A percentile compares a stretch with the other conserved stretches of the same genome.
phyloP scores from a whole-genome alignment of 805 yeast species.

The Hagleromyces aurorensis region DNA sequence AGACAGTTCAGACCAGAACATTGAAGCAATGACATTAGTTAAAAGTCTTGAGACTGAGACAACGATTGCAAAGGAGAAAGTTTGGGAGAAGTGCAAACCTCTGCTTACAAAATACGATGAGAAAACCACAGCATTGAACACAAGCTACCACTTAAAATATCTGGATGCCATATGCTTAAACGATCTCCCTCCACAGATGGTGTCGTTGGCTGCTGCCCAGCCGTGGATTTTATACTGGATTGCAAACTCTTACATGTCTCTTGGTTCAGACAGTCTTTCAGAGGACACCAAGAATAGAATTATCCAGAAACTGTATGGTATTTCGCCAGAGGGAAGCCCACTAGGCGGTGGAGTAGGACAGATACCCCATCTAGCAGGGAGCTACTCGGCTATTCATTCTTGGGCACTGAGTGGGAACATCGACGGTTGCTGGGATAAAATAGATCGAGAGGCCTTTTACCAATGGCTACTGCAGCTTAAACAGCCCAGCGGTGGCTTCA shows the following conservation, averaged over 20 bases:
- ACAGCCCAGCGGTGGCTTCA: constrained; percentile 63
- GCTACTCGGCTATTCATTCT: constrained; percentile 69
- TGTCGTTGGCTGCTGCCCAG: constrained; percentile 75
- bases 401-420: constrained; percentile 46
- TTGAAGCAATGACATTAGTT: constrained; percentile 12
- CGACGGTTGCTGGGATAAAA: constrained; percentile 32
- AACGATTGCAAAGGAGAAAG: constrained; percentile 20
- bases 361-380: constrained; percentile 73
- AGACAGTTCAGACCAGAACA: constrained; percentile 10
- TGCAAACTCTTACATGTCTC: constrained; percentile 41
- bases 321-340: constrained; percentile 44
- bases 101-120: constrained; percentile 6
- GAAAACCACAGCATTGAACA: constrained; percentile 10
- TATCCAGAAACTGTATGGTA: constrained; percentile 25
- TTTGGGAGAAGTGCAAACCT: constrained; percentile 15
- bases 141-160: constrained; percentile 37
- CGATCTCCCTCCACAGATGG: constrained; percentile 44
- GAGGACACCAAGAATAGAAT: constrained; percentile 27
- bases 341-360: constrained; percentile 84
- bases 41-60: constrained; percentile 27
- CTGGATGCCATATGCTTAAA: constrained; percentile 34
- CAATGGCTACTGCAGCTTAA: constrained; percentile 62
- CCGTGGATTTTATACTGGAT: constrained; percentile 91
- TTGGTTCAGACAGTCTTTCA: constrained; percentile 30
- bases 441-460: constrained; percentile 43